These are phyloP conservation scores for Crithidia sp. DNA, from an alignment of 208 protist species.

Conservation along the genomic window DNA sequence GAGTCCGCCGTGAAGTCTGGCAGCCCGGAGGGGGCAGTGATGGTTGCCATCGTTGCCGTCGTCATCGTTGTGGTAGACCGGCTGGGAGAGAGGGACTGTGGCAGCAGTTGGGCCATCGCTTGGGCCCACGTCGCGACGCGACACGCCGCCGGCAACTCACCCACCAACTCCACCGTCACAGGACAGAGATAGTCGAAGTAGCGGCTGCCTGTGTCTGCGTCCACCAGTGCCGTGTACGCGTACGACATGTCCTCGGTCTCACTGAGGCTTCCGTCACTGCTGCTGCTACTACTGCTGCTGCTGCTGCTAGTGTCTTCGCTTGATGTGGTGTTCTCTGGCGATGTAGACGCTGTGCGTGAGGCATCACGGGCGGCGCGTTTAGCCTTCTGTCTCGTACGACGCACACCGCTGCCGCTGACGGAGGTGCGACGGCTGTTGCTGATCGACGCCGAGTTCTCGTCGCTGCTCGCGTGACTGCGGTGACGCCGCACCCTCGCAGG, in stretches of 20 bases:
- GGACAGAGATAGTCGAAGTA: conserved; percentile 51
- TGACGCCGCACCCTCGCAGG: background rate
- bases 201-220: conserved; percentile 29
- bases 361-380: background rate
- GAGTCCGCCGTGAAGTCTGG: background rate
- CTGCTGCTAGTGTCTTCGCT: background rate
- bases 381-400: background rate
- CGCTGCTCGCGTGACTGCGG: background rate
- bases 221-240: conserved; percentile 41
- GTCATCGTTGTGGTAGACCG: background rate
- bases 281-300: background rate
- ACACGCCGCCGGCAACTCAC: conserved; percentile 25
- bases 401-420: background rate
- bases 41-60: too few relatives aligned
- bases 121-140: conserved; percentile 11
- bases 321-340: background rate
- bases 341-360: background rate
- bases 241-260: conserved; percentile 33
- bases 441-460: background rate
- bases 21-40: background rate
- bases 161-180: conserved; percentile 42
- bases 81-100: background rate
- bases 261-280: conserved; percentile 8
- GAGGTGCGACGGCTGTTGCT: background rate
- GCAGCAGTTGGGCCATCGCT: background rate